Evolutionary conservation across 768 basidiomycete species (phyloP).

Genomic region (Leccinum variicolor): DNA sequence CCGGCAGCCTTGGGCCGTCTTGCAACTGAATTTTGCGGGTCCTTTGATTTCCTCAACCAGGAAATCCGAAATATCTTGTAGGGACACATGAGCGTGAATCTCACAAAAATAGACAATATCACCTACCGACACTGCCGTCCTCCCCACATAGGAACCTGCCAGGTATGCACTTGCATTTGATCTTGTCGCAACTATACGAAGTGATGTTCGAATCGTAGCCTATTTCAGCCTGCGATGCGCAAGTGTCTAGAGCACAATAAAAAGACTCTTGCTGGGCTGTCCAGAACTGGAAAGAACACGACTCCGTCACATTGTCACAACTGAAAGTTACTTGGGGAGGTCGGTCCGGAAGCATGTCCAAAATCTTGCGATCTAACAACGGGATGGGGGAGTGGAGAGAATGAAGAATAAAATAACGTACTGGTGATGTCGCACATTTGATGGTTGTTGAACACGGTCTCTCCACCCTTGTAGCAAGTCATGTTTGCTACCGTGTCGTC

Average conservation of each 20-base stretch:
- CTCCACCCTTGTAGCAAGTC: conserved; percentile 92
- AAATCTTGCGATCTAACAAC: conserved; percentile 81
- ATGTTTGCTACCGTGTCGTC: conserved; percentile 55
- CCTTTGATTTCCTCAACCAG: conserved; percentile 86
- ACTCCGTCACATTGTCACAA: conserved; percentile 60
- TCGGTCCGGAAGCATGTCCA: conserved; percentile 85
- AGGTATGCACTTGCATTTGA: conserved; percentile 92
- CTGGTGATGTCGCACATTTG: conserved; percentile 99
- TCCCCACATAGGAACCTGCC: conserved; percentile 94
- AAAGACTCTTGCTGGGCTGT: conserved; percentile 92
- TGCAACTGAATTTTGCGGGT: conserved; percentile 84
- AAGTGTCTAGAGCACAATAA: conserved; percentile 83
- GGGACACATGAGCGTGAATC: background rate
- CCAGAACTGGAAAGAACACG: conserved; percentile 98
- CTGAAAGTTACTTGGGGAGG: conserved; percentile 97
- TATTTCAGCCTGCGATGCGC: conserved; percentile 43
- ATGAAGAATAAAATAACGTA: conserved; percentile 37
- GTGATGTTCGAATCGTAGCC: conserved; percentile 72
- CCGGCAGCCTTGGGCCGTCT: conserved; percentile 64
- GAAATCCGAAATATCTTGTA: conserved; percentile 85
- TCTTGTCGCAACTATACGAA: conserved; percentile 73
- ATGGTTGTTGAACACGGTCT: conserved; percentile 92
- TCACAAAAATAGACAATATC: background rate
- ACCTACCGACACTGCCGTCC: conserved; percentile 85
- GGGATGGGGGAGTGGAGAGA: background rate